Conservation (phyloP, 2,329 filamentous ascomycete species). For the Monosporascus ibericus region DNA sequence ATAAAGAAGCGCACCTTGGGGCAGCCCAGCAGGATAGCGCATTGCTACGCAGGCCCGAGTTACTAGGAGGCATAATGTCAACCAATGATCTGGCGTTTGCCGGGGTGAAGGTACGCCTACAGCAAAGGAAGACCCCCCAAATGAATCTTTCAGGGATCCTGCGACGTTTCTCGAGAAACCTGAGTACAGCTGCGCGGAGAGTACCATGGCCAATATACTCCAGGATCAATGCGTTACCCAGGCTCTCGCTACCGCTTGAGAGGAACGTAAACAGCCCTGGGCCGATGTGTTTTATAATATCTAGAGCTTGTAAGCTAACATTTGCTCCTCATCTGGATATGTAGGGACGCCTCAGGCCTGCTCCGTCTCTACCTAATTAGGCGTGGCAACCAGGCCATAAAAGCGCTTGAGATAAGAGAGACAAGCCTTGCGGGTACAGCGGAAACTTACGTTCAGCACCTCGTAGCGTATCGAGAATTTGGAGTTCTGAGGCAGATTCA, state of each 20-base stretch:
- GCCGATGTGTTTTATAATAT: neutral
- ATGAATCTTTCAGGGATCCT: neutral
- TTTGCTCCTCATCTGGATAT: neutral
- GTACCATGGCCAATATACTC: neutral
- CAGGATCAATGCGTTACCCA: neutral
- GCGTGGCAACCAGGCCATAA: too few species aligned
- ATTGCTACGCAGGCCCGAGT: neutral
- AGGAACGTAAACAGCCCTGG: neutral
- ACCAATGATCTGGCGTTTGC: neutral
- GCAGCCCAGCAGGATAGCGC: neutral
- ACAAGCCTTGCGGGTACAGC: neutral
- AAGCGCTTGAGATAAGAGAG: neutral
- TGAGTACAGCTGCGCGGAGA: neutral
- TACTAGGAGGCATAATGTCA: neutral
- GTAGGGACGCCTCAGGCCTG: neutral
- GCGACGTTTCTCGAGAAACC: neutral
- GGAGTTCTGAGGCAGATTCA: neutral
- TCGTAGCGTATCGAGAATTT: neutral
- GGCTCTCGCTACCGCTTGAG: neutral
- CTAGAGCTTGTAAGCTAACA: neutral
- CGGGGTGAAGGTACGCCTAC: neutral
- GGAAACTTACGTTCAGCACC: neutral
- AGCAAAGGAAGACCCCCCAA: neutral
- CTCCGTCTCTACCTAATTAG: neutral
- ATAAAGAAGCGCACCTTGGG: neutral